phyloP scores from a whole-genome alignment of 78 protist genomes.

The Dictyostelium citrinum region DNA sequence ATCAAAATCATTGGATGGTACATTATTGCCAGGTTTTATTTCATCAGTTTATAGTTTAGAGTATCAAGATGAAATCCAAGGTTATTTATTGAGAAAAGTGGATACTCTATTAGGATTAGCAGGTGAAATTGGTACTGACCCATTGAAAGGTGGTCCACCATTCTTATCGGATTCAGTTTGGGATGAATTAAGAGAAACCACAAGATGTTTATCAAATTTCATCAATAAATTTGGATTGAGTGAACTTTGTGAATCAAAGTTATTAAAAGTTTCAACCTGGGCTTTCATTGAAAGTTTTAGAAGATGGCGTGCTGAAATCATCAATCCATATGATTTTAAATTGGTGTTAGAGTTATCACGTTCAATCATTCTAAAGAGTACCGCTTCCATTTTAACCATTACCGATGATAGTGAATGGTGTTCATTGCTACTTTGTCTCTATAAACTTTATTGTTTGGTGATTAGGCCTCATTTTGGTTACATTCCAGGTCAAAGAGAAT shows the following conservation, averaged over 20 bases:
- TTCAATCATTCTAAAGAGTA: conserved; percentile 41
- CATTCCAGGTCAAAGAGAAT: conserved; percentile 60
- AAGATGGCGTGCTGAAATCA: conserved; percentile 60
- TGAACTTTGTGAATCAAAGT: background rate
- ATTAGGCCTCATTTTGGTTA: conserved; percentile 76
- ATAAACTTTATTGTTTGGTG: conserved; percentile 55
- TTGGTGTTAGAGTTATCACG: conserved; percentile 44
- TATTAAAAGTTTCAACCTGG: conserved; percentile 40
- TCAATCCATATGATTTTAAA: conserved; percentile 72
- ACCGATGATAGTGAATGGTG: conserved; percentile 67
- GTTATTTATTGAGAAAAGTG: background rate
- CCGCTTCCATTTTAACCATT: conserved; percentile 46
- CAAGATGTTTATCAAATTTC: conserved; percentile 29
- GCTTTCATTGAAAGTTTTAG: conserved; percentile 57
- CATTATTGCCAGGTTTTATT: conserved; percentile 46
- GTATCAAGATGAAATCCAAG: conserved; percentile 9
- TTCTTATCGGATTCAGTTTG: conserved; percentile 39
- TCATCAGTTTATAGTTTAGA: background rate
- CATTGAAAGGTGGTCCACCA: conserved; percentile 42
- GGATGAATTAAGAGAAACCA: conserved; percentile 43
- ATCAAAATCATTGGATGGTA: conserved; percentile 11
- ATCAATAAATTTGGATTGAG: conserved; percentile 49
- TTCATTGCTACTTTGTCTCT: conserved; percentile 57
- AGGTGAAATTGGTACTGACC: background rate
- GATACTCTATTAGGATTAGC: background rate